Evolutionary conservation across 2,329 filamentous ascomycete species (phyloP).

Genomic region (Epichloe sylvatica): DNA sequence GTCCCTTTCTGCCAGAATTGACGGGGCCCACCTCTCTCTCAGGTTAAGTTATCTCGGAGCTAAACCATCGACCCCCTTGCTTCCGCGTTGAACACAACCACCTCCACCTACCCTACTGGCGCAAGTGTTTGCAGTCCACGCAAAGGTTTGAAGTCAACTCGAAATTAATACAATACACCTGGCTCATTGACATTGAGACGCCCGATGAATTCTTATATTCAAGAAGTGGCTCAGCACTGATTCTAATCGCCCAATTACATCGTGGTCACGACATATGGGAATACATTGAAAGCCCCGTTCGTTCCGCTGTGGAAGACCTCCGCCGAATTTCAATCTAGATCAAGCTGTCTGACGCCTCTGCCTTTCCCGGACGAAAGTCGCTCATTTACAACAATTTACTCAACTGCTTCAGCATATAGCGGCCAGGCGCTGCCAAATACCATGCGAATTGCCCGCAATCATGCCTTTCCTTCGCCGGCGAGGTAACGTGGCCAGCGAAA

Average conservation of each 20-base stretch:
- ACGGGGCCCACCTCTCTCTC: neutral
- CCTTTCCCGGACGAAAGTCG: neutral
- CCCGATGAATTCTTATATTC: neutral
- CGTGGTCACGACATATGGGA: neutral
- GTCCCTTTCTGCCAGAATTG: neutral
- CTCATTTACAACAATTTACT: neutral
- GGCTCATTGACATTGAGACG: neutral
- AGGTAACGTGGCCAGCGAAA: conserved; percentile 45
- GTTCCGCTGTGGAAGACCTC: neutral
- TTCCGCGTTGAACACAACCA: neutral
- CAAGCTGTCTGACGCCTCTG: neutral
- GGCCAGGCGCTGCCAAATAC: conserved; percentile 14
- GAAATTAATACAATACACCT: neutral
- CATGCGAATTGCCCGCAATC: conserved; percentile 25
- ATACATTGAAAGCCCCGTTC: neutral
- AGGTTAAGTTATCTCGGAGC: neutral
- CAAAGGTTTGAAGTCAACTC: neutral
- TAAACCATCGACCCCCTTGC: neutral
- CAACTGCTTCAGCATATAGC: neutral
- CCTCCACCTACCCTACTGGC: neutral
- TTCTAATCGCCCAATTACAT: neutral
- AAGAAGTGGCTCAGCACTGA: neutral
- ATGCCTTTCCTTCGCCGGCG: conserved; percentile 51
- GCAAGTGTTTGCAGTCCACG: neutral
- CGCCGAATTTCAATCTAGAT: neutral